These are phyloP conservation scores for Heterobasidion occidentale DNA, from an alignment of 1,284 basidiomycete species.

Conservation along the genomic window DNA sequence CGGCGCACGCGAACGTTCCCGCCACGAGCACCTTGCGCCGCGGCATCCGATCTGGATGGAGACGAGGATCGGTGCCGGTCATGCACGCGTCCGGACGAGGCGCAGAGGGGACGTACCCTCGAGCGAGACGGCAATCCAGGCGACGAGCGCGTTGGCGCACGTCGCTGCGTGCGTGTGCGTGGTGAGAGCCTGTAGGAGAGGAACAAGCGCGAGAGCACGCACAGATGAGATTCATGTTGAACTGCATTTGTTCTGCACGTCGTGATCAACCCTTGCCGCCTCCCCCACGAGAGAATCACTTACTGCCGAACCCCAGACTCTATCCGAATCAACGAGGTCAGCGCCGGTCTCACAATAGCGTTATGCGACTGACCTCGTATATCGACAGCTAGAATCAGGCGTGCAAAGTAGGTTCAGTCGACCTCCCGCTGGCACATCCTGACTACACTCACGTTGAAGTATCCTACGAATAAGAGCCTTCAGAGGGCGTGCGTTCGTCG, in stretches of 20 bases:
- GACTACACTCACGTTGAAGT: conserved; percentile 2
- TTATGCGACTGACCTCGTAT: background rate
- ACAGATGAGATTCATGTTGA: conserved; percentile 29
- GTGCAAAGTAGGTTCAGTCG: background rate
- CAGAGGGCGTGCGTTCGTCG: too few species aligned
- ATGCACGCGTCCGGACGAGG: background rate
- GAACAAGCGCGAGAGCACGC: background rate
- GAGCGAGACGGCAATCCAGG: conserved; percentile 21
- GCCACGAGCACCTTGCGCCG: conserved; percentile 17
- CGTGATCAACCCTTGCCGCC: background rate
- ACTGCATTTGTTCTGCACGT: conserved; percentile 20
- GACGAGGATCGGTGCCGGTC: too few species aligned
- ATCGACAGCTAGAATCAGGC: conserved; percentile 1
- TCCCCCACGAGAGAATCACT: background rate
- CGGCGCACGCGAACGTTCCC: conserved; percentile 17
- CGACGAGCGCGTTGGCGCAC: conserved; percentile 10
- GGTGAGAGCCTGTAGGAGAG: background rate
- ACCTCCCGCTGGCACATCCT: background rate
- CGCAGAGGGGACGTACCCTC: background rate
- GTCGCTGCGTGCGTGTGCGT: background rate
- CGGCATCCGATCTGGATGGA: conserved; percentile 13
- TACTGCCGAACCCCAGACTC: conserved; percentile 6
- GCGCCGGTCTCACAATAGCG: background rate
- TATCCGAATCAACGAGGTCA: background rate
- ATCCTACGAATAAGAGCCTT: background rate